These are phyloP conservation scores for Stylonectria norvegica DNA, from an alignment of 2,329 filamentous ascomycete species.

Conservation along the genomic window DNA sequence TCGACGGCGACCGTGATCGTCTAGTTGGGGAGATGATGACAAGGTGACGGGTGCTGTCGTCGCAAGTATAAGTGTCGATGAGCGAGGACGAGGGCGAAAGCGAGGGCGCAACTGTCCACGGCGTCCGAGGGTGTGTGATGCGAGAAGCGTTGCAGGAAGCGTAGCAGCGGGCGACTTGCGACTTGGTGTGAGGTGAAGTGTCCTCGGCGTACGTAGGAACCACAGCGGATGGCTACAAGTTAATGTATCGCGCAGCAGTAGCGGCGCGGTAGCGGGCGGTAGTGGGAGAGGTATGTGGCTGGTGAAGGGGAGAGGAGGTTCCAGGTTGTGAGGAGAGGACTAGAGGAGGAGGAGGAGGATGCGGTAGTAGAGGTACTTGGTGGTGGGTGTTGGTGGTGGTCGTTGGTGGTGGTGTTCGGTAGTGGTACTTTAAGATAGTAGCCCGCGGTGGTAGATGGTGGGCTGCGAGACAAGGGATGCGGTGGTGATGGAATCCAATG, in stretches of 20 bases:
- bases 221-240: constrained; percentile 3
- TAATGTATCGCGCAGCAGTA: constrained; percentile 18
- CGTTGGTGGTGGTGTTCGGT: constrained; percentile 2
- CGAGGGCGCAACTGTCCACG: constrained; percentile 14
- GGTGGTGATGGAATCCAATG: constrained; percentile 12
- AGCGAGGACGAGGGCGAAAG: constrained; percentile 1
- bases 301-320: background rate
- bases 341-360: constrained; percentile 4
- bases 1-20: no score
- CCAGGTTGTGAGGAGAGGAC: background rate
- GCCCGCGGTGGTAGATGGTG: constrained; percentile 14
- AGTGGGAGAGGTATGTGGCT: constrained; percentile 2
- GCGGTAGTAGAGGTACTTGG: no score
- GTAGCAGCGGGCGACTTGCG: no score
- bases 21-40: constrained; percentile 1
- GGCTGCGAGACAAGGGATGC: constrained; percentile 4
- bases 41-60: background rate
- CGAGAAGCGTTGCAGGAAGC: no score
- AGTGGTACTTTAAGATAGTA: constrained; percentile 4
- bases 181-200: constrained; percentile 27
- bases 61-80: no score
- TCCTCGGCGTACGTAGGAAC: constrained; percentile 13
- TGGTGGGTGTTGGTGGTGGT: no score
- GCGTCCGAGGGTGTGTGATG: constrained; percentile 2
- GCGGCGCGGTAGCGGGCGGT: constrained; percentile 3